Evolutionary conservation across 2,329 filamentous ascomycete species (phyloP), one percentile per base, ranked within the genome.

Genomic region (Xylariomycetidae sp.): DNA sequence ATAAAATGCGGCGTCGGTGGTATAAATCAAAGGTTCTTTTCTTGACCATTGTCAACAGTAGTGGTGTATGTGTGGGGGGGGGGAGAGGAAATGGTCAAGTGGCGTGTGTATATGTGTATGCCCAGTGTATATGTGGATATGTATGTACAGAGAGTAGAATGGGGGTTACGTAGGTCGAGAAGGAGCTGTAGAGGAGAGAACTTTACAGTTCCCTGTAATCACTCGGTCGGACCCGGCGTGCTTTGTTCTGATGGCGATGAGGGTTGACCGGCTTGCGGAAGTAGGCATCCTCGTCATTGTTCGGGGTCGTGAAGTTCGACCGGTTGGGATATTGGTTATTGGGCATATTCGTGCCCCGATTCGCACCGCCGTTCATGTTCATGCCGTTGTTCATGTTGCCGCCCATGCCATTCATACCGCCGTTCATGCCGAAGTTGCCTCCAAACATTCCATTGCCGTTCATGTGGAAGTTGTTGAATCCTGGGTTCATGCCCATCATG

Each of bases 201-300:
- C 9, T 35, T 66, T 54, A 89, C 30, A 95, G 70, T 66, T 94
- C 87, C 44, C 86, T 77, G 59, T 92, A 97, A 63, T 98, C 92
- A 57, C 87, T 92, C 9, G 89, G 89, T 35, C 92, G 76, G 34
- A 86, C 79, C 49, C 87, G 74, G 45, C 83, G 78, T 50, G 88
- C 82, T 50, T 85, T 77, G 53, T 88, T 87, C 59, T 89, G 83
- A 56, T 92, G 86, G 31, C 92, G 79, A 56, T 95, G 86, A 3
- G 89, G 90, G 56, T 98, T 98, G 42, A 97, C 86, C 0, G 92
- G 92, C 59, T 95, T 90, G 37, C 92, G 78, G 59, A 97, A 94
- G 63, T 98, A 98, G 6, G 92, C 86, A 40, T 88, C 87, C 37
- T 94, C 88, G 36, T 94, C 87, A 44, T 79, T 78, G 38, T 74